These are phyloP conservation scores for Psidium guajava DNA, from an alignment of 345 rosid species.

Conservation along the genomic window DNA sequence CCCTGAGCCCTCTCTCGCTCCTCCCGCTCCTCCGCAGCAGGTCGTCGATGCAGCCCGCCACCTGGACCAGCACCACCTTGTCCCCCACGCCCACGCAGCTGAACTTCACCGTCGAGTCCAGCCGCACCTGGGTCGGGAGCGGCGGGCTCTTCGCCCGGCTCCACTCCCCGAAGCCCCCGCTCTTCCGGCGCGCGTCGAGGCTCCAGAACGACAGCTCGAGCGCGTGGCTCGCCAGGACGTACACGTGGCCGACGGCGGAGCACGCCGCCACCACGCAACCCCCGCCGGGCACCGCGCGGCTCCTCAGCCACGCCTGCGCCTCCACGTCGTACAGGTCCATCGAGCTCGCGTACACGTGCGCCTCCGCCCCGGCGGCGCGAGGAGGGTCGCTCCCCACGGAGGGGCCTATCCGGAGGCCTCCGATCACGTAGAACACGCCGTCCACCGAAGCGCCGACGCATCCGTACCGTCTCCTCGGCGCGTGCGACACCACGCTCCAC, in stretches of 20 bases:
- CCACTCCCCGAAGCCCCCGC: conserved; percentile 61
- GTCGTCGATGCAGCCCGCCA: conserved; percentile 72
- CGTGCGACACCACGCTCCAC: conserved; percentile 54
- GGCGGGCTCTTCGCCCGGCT: conserved; percentile 65
- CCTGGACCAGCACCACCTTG: conserved; percentile 67
- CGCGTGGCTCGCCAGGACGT: conserved; percentile 70
- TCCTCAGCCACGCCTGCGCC: conserved; percentile 58
- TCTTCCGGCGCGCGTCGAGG: conserved; percentile 46
- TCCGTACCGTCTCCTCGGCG: conserved; percentile 60
- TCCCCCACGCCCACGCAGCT: conserved; percentile 59
- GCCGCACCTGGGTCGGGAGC: conserved; percentile 52
- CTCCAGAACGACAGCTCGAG: conserved; percentile 90
- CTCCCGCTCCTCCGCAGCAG: conserved; percentile 70
- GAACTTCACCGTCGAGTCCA: conserved; percentile 71
- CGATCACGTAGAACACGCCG: conserved; percentile 78
- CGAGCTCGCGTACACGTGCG: conserved; percentile 65
- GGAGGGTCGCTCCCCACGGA: conserved; percentile 2
- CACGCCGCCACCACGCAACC: conserved; percentile 93
- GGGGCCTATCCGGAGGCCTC: conserved; percentile 61
- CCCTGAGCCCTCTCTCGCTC: conserved; percentile 40
- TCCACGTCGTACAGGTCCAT: conserved; percentile 82
- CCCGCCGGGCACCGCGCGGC: conserved; percentile 76
- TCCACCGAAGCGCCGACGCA: conserved; percentile 74
- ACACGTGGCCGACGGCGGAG: conserved; percentile 45
- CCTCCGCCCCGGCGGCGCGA: conserved; percentile 30